phyloP scores from a whole-genome alignment of 2,329 filamentous ascomycete species.

The Coniosporium tulheliwenetii region DNA sequence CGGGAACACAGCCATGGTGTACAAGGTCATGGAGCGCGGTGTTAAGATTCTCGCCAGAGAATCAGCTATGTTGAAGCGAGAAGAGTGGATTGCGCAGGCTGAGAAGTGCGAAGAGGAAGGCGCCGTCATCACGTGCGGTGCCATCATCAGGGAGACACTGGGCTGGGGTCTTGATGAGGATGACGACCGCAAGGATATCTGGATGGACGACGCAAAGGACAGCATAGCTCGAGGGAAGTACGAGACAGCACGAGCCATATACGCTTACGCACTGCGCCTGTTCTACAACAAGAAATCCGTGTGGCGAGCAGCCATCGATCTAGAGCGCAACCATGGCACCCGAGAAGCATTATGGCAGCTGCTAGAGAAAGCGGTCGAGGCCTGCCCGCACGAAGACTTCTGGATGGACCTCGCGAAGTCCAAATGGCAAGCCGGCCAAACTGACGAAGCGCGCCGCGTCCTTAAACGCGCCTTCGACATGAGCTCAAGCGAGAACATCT shows the following conservation, averaged over 20 bases:
- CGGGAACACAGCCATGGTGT: constrained; percentile 58
- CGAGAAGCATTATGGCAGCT: constrained; percentile 72
- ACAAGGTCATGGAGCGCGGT: constrained; percentile 85
- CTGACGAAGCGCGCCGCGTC: constrained; percentile 73
- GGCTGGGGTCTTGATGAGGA: constrained; percentile 91
- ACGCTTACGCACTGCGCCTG: constrained; percentile 75
- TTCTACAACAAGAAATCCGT: constrained; percentile 79
- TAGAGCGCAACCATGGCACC: constrained; percentile 79
- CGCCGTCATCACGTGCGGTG: constrained; percentile 68
- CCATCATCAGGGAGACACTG: constrained; percentile 83
- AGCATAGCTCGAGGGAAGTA: constrained; percentile 71
- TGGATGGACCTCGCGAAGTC: constrained; percentile 96
- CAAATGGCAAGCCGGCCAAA: constrained; percentile 77
- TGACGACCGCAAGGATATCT: constrained; percentile 88
- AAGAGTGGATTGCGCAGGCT: constrained; percentile 92
- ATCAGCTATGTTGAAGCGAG: constrained; percentile 89
- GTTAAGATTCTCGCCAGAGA: constrained; percentile 78
- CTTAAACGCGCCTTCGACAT: constrained; percentile 84
- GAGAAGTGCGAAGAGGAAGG: constrained; percentile 91
- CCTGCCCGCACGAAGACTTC: constrained; percentile 78
- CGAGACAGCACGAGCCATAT: constrained; percentile 85
- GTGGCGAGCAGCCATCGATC: constrained; percentile 80
- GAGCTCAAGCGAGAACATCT: constrained; percentile 95
- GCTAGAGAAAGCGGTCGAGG: constrained; percentile 84
- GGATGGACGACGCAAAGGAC: constrained; percentile 81